Evolutionary conservation across 2,329 filamentous ascomycete genomes (phyloP).

Genomic region (Sphaerulina vaccinii): DNA sequence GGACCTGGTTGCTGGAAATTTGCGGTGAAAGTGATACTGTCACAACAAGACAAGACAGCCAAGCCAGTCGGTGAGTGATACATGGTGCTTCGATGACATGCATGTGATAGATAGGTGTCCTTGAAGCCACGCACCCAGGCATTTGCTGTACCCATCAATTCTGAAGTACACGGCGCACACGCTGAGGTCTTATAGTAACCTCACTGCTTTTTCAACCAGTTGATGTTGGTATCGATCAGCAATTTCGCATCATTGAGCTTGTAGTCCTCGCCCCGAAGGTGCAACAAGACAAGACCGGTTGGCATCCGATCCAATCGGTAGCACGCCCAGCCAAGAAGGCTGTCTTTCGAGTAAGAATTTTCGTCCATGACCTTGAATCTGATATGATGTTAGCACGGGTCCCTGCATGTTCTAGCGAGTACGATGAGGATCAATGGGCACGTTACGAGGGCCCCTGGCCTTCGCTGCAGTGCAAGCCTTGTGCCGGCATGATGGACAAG

Average conservation of each 20-base stretch:
- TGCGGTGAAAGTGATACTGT: not conserved
- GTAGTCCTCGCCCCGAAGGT: constrained; percentile 69
- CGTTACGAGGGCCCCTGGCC: not conserved
- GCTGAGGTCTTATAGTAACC: constrained; percentile 2
- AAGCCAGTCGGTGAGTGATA: not conserved
- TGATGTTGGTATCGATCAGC: constrained; percentile 51
- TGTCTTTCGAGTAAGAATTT: constrained; percentile 67
- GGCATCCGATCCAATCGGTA: constrained; percentile 72
- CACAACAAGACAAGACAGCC: not conserved
- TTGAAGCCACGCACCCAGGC: not conserved
- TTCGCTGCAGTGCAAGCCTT: not conserved
- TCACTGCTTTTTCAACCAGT: not conserved
- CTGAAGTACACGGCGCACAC: not conserved
- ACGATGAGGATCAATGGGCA: not conserved
- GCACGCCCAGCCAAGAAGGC: constrained; percentile 83
- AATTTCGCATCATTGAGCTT: constrained; percentile 65
- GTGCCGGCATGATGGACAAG: not conserved
- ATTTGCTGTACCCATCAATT: not conserved
- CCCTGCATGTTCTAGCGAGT: not conserved
- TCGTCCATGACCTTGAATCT: constrained; percentile 87
- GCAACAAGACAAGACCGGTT: constrained; percentile 73
- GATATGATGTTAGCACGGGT: constrained; percentile 13
- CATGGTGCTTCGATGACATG: not conserved
- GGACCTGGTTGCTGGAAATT: constrained; percentile 1
- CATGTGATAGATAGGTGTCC: not conserved